These are phyloP conservation scores for Cryphonectria nitschkei DNA, from an alignment of 2,329 filamentous ascomycete species.

Conservation along the genomic window DNA sequence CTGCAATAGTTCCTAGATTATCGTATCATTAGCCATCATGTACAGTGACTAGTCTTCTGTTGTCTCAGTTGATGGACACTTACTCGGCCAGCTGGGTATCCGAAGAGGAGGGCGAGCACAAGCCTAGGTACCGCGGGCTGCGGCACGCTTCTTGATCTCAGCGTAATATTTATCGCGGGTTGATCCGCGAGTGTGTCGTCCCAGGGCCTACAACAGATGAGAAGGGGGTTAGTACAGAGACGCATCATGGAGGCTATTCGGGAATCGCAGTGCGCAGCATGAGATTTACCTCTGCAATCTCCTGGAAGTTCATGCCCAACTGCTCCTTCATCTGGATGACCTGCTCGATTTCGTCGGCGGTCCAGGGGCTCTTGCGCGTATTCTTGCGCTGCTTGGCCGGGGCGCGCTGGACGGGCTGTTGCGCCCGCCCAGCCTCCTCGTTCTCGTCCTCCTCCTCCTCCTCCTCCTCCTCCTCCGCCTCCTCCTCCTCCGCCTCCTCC, in stretches of 20 bases:
- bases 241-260: neutral
- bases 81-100: neutral
- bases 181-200: neutral
- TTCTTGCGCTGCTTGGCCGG: neutral
- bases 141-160: neutral
- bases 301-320: neutral
- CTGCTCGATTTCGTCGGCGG: neutral
- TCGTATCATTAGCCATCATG: neutral
- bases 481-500: too few relatives aligned
- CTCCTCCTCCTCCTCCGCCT: too few relatives aligned
- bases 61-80: neutral
- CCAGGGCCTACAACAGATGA: neutral
- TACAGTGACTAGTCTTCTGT: neutral
- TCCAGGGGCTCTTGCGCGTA: neutral
- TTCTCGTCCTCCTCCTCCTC: too few relatives aligned
- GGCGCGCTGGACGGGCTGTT: neutral
- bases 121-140: neutral
- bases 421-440: too few relatives aligned
- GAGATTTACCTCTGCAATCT: neutral
- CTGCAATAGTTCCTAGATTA: neutral
- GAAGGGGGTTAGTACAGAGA: neutral
- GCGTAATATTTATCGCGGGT: slow-evolving; percentile 8
- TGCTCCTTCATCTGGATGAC: neutral
- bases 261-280: neutral
- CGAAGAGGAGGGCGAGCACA: neutral